Base-by-base conservation (phyloP, 116 monocot species). In the Dioscorea cayenensis region DNA sequence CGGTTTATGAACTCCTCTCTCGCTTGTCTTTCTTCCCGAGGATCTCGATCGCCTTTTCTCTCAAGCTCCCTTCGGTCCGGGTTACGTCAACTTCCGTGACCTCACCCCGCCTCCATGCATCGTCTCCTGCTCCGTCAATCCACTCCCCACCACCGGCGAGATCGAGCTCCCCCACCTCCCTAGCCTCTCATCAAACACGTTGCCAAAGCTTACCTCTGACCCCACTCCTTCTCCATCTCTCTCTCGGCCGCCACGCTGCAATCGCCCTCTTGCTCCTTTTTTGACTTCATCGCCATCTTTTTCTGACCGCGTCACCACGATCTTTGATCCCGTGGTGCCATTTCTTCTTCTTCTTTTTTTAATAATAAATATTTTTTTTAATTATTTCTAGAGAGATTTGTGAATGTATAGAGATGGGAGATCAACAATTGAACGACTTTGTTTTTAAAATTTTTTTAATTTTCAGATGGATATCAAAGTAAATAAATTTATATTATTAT, bases 191-290 rank as follows among this genome's bases (percentile, higher is more conserved):
- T 79, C 4, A 68, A 73, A 64, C 79, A 69, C 22, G 79, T 74
- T 14, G 79, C 79, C 32, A 64, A 70, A 52, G 79, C 79, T 16
- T 79, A 79, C 64, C 79, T 79, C n/a, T n/a, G n/a, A 55, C 79
- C 79, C 73, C 50, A 73, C 73, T n/a, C 55, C 79, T 10, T 60
- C 75, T 22, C 37, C 37, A 14, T 19, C 36, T 4, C 16, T 9
- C 67, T 43, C 21, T 48, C n/a, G 36, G 11, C 38, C 16, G 38
- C 8, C 50, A 8, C 68, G 25, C 49, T n/a, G n/a, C n/a, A n/a
- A n/a, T n/a, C 49, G 25, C 50, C 9, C 20, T 16, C 49, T 48
- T 21, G 14, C 50, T 69, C 68, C 11, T 69, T 51, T 49, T 69
- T 69, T 50, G 50, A 49, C 48, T 69, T 69, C 49, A 20, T 69